Evolutionary conservation across 2,329 filamentous ascomycete species (phyloP).

Genomic region (Nemania diffusa): DNA sequence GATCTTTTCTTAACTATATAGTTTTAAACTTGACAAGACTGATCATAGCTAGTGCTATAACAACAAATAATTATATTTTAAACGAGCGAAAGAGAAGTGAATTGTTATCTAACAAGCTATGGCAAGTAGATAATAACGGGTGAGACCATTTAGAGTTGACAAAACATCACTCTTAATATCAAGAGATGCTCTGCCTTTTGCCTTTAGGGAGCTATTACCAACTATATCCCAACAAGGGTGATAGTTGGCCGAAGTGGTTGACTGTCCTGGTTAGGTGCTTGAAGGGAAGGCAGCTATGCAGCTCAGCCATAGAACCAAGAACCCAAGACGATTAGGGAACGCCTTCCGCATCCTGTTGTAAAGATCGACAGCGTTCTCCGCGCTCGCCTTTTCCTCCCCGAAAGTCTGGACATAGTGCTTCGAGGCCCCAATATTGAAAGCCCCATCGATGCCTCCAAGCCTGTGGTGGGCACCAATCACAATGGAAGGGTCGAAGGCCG

Average conservation of each 20-base stretch:
- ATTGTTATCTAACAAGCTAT: not conserved
- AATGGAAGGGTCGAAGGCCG: not conserved
- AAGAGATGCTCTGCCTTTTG: not conserved
- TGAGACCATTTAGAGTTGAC: not conserved
- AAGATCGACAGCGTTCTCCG: not conserved
- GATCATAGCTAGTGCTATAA: not conserved
- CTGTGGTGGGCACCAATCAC: conserved; percentile 3
- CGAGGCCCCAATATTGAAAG: conserved; percentile 15
- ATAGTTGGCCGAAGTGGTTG: not conserved
- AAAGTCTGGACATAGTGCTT: conserved; percentile 12
- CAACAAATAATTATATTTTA: not conserved
- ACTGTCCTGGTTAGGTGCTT: not conserved
- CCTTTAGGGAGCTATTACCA: not conserved
- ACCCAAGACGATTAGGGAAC: not conserved
- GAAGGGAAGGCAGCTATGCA: not conserved
- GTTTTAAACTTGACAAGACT: not conserved
- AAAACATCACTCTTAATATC: not conserved
- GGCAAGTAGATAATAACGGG: not conserved
- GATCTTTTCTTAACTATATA: not conserved
- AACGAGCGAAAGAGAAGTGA: not conserved
- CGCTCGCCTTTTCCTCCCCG: not conserved
- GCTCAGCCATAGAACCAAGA: not conserved
- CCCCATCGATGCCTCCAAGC: conserved; percentile 12
- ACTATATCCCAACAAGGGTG: not conserved
- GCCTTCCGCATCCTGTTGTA: conserved; percentile 2